phyloP scores from a whole-genome alignment of 208 protist species.

The Crithidia bombi region DNA sequence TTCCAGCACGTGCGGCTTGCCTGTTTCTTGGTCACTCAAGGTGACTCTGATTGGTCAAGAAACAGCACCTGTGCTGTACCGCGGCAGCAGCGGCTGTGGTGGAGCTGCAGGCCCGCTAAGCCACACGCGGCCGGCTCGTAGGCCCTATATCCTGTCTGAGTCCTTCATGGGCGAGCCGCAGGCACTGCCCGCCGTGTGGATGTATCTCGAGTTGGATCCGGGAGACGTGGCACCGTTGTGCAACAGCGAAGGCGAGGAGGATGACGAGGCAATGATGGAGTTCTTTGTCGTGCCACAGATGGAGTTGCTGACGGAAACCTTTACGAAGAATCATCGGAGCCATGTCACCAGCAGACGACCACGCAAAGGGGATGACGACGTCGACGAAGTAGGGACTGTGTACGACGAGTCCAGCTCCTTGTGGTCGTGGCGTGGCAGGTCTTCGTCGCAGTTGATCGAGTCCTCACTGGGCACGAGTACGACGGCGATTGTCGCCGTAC shows the following conservation, averaged over 20 bases:
- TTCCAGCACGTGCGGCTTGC: neutral
- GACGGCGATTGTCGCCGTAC: slow-evolving; percentile 39
- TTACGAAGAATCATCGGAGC: no score
- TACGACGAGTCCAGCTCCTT: neutral
- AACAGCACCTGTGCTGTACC: slow-evolving; percentile 11
- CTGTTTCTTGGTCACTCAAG: slow-evolving; percentile 39
- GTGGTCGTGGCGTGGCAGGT: neutral
- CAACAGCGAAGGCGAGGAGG: neutral
- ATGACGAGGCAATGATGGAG: slow-evolving; percentile 2
- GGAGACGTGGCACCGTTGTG: neutral
- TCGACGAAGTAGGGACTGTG: neutral
- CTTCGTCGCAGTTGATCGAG: neutral
- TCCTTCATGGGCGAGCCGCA: slow-evolving; percentile 60
- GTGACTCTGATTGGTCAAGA: slow-evolving; percentile 48
- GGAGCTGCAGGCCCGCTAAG: neutral
- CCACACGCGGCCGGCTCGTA: slow-evolving; percentile 12
- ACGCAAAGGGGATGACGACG: neutral
- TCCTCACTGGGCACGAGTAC: neutral
- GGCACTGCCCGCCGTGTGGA: slow-evolving; percentile 62
- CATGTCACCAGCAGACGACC: no score
- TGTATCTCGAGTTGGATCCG: slow-evolving; percentile 67
- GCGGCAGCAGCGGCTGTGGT: neutral
- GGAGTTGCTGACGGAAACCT: no score
- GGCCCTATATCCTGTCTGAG: slow-evolving; percentile 51
- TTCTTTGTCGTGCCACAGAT: slow-evolving; percentile 67